Evolutionary conservation across 164 flowering plant species (phyloP), one percentile per base, ranked within the genome.

Genomic region (Kingdonia uniflora): DNA sequence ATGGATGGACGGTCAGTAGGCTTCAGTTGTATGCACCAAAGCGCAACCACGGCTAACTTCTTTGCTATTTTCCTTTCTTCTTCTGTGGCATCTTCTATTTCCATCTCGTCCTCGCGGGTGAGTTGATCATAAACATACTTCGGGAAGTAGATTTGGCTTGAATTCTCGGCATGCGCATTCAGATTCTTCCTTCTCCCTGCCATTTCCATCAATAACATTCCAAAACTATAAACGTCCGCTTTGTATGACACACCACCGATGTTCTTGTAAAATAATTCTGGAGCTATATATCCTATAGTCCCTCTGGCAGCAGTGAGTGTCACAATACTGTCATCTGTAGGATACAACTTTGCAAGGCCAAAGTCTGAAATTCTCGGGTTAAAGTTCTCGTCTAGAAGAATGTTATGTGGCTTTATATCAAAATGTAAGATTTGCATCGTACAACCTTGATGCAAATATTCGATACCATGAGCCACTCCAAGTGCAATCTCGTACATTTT

Each of bases 131-230:
- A 57, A 38, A 41, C 23, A 47, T 54, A 58, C 42, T 40, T 39
- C 1, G 62, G 62, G 21, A 58, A 58, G 48, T 58, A 51, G 11
- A 26, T 23, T 42, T 50, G 49, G 17, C 55, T 42, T 1, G 19
- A 6, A 17, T 42, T 41, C 11, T 14, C 49, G n/a, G 15, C 49
- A 13, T 4, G 50, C 2, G 22, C 19, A 25, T 58, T 26, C 8
- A 33, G 19, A 5, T 50, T 51, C 12, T 50, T 58, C 54, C 55
- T 58, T 11, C 62, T 26, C 19, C 55, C 49, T 5, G 29, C 54
- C 55, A 57, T 57, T 50, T 57, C 61, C n/a, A 57, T 20, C 38
- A 57, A 40, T 53, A 57, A 16, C 54, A 57, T 55, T 33, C 59
- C 51, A 35, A n/a, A 43, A 55, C 59, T 55, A 55, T 44, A 55